Conservation (phyloP, 2,329 filamentous ascomycete genomes). For the Phoma sp. region DNA sequence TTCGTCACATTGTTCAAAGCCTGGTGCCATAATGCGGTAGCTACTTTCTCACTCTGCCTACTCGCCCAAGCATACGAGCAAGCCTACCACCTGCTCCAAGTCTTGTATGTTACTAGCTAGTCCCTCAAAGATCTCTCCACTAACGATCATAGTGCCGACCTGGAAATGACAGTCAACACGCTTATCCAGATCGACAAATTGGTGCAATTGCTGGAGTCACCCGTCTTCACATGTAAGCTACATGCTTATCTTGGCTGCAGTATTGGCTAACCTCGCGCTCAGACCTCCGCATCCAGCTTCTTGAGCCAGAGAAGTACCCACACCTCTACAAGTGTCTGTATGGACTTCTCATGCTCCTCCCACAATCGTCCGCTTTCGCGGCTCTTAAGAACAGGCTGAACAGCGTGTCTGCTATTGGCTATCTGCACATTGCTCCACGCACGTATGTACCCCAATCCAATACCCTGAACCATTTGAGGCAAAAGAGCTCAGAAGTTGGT, state of each 20-base stretch:
- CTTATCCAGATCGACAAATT: slow-evolving; percentile 99
- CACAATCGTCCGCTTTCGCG: slow-evolving; percentile 95
- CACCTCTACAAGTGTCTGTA: slow-evolving; percentile 98
- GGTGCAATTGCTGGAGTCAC: slow-evolving; percentile 93
- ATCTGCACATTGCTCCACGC: slow-evolving; percentile 82
- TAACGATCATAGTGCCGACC: slow-evolving; percentile 72
- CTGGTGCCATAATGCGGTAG: slow-evolving; percentile 98
- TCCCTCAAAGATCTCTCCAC: slow-evolving; percentile 17
- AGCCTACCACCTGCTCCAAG: slow-evolving; percentile 92
- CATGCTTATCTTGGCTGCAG: background rate
- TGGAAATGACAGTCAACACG: slow-evolving; percentile 99
- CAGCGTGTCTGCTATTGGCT: slow-evolving; percentile 95
- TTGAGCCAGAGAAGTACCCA: slow-evolving; percentile 94
- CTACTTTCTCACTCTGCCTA: slow-evolving; percentile 93
- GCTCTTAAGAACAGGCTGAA: slow-evolving; percentile 96
- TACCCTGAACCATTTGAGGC: slow-evolving; percentile 48
- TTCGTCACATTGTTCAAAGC: slow-evolving; percentile 94
- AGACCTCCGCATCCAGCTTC: slow-evolving; percentile 92
- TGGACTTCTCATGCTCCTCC: slow-evolving; percentile 95
- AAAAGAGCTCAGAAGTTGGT: slow-evolving; percentile 51
- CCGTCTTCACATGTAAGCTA: slow-evolving; percentile 89
- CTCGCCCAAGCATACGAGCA: slow-evolving; percentile 98
- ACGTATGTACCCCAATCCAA: slow-evolving; percentile 63
- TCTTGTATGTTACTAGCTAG: slow-evolving; percentile 70
- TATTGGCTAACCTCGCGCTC: slow-evolving; percentile 7